Base-by-base conservation (phyloP, 2,329 filamentous ascomycete species). In the Xylariaceae sp. region DNA sequence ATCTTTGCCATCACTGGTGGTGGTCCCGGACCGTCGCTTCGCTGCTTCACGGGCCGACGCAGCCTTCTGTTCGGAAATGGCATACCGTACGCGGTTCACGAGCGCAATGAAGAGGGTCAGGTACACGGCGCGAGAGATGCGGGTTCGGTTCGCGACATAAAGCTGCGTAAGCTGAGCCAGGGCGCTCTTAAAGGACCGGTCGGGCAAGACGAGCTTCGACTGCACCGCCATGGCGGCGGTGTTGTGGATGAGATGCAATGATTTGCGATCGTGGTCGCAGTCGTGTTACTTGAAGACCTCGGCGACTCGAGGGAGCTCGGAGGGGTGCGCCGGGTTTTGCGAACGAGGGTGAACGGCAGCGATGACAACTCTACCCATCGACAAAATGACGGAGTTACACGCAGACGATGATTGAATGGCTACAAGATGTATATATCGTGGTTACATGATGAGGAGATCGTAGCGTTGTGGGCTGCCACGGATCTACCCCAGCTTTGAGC, bases 61-160 rank as follows among this genome's bases (percentile, higher is more conserved):
- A 13, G 87, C 87, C 64, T 95, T 95, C 64, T 97, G 93, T 63
- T 96, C 90, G 44, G 86, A 83, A 59, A 97, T 85, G 55, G 91
- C 90, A 77, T 89, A 83, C 55, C 90, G 89, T 41, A 97, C 83
- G 56, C 93, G 89, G 64, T 95, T 90, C 46, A 84, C 74, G 46
- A 95, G 79, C 36, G 88, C 82, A 52, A 91, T 69, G 54, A 91
- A 80, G 53, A 96, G 76, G 19, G 88, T 83, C 48, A 95, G 71
- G 71, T 94, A 95, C 53, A 95, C 80, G 49, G 81, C 81, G 58
- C 87, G 84, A 17, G 88, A 91, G 64, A 95, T 89, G 52, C 80
- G 80, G 38, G 82, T 88, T 53, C 89, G 87, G 66, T 95, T 82
- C 48, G 78, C 74, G 49, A 91, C 74, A 66, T 95, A 95, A 37